Base-by-base conservation (phyloP, 2,329 filamentous ascomycete species). In the Diaporthe australafricana region DNA sequence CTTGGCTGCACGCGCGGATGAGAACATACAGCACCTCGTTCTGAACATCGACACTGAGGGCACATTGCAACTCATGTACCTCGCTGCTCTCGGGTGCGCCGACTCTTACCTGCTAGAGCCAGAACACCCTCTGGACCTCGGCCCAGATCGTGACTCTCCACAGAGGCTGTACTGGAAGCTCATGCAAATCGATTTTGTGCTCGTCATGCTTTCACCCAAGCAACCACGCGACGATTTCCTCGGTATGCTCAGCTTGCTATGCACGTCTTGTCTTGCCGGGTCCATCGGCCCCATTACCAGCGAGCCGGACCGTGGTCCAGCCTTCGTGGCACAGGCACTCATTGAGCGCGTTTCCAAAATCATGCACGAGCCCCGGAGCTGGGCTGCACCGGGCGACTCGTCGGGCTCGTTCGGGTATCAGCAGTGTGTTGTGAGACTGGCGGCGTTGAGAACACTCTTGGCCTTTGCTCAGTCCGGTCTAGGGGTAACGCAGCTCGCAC, bases 121-220 rank as follows among this genome's bases (percentile, higher is more conserved):
- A 6, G 65, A 65, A 20, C 48, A 73, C 20, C 73, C 52, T 68
- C 75, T 14, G 72, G 55, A 66, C 68, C 35, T 74, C 73, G 27
- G 70, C 3, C 75, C 79, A 16, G 50, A 55, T 60, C 42, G 73
- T 73, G 27, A 71, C 17, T 74, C 79, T 20, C 80, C 81, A 12
- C 81, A 82, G 22, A 77, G 78, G 0, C 81, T 84, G 45, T 93
- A 95, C 76, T 96, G 94, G 94, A 87, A 85, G 72, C 81, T 86
- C 47, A 89, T 95, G 73, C 88, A 91, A 4, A 87, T 90, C 30
- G 89, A 93, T 55, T 91, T 93, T 74, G 87, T 92, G 12, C 81
- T 93, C 16, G 84, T 93, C 70, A 87, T 94, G 76, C 85, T 96
- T 1, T 91, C 89, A 72, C 88, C 89, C 38, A 91, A 90, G 69